phyloP scores from a whole-genome alignment of 2,329 filamentous ascomycete species.

The Ophiostoma fasciatum region DNA sequence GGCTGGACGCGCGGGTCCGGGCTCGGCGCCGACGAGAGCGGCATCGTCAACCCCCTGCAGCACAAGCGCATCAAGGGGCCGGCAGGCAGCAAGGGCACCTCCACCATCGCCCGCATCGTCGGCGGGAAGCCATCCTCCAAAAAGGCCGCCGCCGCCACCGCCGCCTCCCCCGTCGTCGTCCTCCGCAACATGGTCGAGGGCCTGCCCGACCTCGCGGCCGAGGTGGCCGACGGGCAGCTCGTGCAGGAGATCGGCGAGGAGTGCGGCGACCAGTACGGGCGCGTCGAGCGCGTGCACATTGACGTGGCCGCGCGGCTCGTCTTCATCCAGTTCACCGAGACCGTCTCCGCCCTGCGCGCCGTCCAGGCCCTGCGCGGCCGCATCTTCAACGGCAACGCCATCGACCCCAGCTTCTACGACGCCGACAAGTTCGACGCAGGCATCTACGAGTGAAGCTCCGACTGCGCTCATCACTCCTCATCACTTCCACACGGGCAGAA shows the following conservation, averaged over 20 bases:
- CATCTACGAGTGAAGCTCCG: conserved; percentile 6
- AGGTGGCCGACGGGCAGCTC: conserved; percentile 53
- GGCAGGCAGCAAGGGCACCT: conserved; percentile 59
- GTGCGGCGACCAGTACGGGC: conserved; percentile 67
- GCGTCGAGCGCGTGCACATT: conserved; percentile 67
- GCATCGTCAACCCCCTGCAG: conserved; percentile 74
- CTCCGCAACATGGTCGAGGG: conserved; percentile 75
- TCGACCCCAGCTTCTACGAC: conserved; percentile 71
- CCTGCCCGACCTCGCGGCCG: conserved; percentile 59
- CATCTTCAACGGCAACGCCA: conserved; percentile 75
- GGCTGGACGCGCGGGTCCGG: conserved; percentile 84
- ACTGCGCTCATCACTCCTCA: no score
- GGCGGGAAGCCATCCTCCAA: conserved; percentile 49
- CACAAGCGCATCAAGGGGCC: conserved; percentile 74
- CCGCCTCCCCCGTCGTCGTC: conserved; percentile 60
- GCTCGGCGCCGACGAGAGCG: conserved; percentile 65
- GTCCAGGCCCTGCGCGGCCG: conserved; percentile 81
- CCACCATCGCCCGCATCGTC: conserved; percentile 57
- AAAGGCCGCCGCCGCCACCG: conserved; percentile 12
- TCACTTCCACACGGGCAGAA: no score
- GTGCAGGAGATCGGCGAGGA: conserved; percentile 94
- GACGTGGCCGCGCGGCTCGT: conserved; percentile 52
- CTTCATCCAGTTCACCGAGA: conserved; percentile 85
- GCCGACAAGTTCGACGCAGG: conserved; percentile 67
- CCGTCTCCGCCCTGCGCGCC: conserved; percentile 70